Evolutionary conservation across 768 basidiomycete species (phyloP), one percentile per base, ranked within the genome.

Genomic region (Leccinum longicurvipes): DNA sequence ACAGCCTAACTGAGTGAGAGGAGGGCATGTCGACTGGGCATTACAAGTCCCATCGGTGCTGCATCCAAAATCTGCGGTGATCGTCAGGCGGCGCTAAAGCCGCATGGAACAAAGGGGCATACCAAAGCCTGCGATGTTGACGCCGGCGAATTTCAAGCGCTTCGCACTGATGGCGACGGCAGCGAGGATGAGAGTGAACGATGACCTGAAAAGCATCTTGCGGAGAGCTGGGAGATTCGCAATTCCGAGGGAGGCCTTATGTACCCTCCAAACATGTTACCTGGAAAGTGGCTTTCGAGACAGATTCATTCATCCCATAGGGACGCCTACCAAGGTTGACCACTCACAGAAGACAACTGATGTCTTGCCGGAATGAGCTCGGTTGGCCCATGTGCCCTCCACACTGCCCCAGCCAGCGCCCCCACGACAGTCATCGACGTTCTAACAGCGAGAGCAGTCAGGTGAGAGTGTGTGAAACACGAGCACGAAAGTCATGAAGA

Each of bases 61-160:
- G 59, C 79, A 79, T 21, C 81, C 79, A 59, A 83, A 82, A 62
- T 82, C 65, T 67, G 29, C 12, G n/a, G 0, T 42, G 29, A 21
- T 44, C 14, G 6, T 61, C 24, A 53, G 8, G 36, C n/a, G 19
- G 17, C 5, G 11, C 8, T 51, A 2, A 2, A 21, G 9, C 47
- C 4, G 10, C 1, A 3, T 17, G n/a, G 15, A 51, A 52, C 1
- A 31, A n/a, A 19, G 12, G 3, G 36, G 29, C 48, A 11, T 42
- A 65, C 68, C 82, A 56, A 81, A 83, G 1, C 82, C 81, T 28
- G 80, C 71, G 49, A 83, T 82, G 62, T 83, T 82, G 23, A 83
- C 72, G 48, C 82, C 79, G 6, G 70, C 70, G 51, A 76, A 74
- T 39, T 62, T 61, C 24, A 81, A 65, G 36, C 10, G 10, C 36